Evolutionary conservation across 179 eudicot genomes (phyloP).

Genomic region (Sideroxylon spinosum): DNA sequence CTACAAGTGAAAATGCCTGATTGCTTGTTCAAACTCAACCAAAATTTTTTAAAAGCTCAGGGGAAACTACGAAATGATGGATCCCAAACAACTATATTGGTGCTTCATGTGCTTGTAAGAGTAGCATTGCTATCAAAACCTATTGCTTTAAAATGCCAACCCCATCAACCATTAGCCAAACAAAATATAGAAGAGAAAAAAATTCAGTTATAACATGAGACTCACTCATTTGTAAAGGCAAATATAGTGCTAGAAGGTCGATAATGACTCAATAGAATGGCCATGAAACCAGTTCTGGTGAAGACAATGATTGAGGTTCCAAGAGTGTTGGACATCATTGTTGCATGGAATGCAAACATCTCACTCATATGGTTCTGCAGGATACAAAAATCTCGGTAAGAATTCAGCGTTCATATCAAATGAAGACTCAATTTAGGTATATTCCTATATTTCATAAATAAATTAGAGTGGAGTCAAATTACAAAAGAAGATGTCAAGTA

Average conservation of each 20-base stretch:
- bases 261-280: constrained; percentile 73
- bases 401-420: neutral
- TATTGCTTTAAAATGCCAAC: neutral
- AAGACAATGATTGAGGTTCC: constrained; percentile 80
- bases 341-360: constrained; percentile 86
- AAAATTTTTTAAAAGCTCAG: neutral
- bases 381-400: constrained; percentile 17
- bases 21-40: neutral
- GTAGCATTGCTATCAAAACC: neutral
- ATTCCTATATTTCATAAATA: neutral
- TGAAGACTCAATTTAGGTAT: neutral
- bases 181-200: neutral
- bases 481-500: neutral
- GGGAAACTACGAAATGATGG: neutral
- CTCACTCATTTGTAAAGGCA: constrained; percentile 90
- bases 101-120: neutral
- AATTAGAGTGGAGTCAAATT: neutral
- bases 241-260: constrained; percentile 87
- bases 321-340: constrained; percentile 87
- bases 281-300: constrained; percentile 89
- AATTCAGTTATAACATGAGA: neutral
- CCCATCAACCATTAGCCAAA: neutral
- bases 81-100: neutral
- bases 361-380: constrained; percentile 79
- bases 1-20: neutral